Percentiles rank a stretch among this genome's conserved stretches.
phyloP scores from a whole-genome alignment of 2,329 filamentous ascomycete species.

The Colletotrichum truncatum region DNA sequence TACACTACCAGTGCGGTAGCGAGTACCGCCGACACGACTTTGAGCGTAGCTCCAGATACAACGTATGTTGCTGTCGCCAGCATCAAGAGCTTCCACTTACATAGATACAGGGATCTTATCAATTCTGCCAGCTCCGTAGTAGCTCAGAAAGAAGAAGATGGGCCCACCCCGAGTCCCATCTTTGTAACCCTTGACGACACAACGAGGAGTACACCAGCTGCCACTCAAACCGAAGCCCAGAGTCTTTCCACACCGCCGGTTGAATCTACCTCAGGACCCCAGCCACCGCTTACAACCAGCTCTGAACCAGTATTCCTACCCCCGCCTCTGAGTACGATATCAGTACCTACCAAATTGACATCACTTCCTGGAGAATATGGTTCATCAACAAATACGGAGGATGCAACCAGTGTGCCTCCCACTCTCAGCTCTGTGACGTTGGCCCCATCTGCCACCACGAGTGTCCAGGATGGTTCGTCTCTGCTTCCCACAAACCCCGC shows the following conservation, averaged over 20 bases:
- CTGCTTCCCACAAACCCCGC: not conserved
- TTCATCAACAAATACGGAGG: not conserved
- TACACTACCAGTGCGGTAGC: not conserved
- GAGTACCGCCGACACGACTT: not conserved
- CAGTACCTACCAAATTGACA: not conserved
- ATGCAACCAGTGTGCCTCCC: slow-evolving; percentile 3
- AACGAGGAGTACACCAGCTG: not conserved
- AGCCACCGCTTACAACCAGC: not conserved
- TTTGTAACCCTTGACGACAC: slow-evolving; percentile 25
- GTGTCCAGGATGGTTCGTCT: not conserved
- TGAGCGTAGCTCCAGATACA: not conserved
- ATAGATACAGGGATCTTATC: not conserved
- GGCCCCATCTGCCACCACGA: slow-evolving; percentile 2
- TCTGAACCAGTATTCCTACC: not conserved
- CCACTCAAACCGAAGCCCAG: not conserved
- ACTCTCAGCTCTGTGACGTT: slow-evolving; percentile 22
- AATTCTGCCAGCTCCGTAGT: not conserved
- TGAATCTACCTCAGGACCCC: not conserved
- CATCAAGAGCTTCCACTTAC: not conserved
- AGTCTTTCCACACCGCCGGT: not conserved
- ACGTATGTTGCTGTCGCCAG: not conserved
- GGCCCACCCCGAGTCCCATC: slow-evolving; percentile 27
- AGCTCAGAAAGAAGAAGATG: slow-evolving; percentile 17
- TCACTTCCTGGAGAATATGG: not conserved
- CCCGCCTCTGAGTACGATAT: not conserved